Conservation (phyloP, 306 rosid species). For the Crataegus laevigata region DNA sequence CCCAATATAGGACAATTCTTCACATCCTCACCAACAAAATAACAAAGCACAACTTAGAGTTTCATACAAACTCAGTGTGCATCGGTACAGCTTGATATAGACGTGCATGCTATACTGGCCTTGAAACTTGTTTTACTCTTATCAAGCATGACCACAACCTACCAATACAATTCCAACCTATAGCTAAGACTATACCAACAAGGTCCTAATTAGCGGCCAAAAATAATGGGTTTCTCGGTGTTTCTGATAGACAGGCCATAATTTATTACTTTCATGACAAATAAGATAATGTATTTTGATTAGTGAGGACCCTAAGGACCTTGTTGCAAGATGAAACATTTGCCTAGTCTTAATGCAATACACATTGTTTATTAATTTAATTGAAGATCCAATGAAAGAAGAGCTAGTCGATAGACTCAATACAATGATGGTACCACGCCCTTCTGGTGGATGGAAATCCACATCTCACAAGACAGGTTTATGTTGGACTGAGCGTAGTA, state of each 20-base stretch:
- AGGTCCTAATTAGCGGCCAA: constrained; percentile 47
- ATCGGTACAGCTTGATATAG: not conserved
- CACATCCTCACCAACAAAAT: not conserved
- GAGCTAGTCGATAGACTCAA: constrained; percentile 28
- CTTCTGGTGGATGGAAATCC: constrained; percentile 43
- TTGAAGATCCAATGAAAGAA: constrained; percentile 30
- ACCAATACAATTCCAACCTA: not conserved
- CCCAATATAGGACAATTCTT: not conserved
- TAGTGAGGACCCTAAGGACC: constrained; percentile 14
- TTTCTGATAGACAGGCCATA: constrained; percentile 29
- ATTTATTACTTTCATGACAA: constrained; percentile 30
- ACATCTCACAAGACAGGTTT: constrained; percentile 25
- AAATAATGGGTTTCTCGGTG: constrained; percentile 35
- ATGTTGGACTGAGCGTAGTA: not conserved
- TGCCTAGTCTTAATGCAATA: constrained; percentile 24
- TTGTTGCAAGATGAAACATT: constrained; percentile 24
- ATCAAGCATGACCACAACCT: not conserved
- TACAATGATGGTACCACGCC: constrained; percentile 25
- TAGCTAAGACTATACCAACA: constrained; percentile 22
- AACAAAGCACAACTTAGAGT: not conserved
- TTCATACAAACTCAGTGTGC: not conserved
- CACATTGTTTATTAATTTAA: constrained; percentile 4
- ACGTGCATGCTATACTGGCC: not conserved
- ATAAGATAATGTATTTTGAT: constrained; percentile 1
- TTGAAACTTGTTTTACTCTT: not conserved